phyloP scores from a whole-genome alignment of 1,284 basidiomycete genomes.

The Pseudomicrostroma phylloplanum region DNA sequence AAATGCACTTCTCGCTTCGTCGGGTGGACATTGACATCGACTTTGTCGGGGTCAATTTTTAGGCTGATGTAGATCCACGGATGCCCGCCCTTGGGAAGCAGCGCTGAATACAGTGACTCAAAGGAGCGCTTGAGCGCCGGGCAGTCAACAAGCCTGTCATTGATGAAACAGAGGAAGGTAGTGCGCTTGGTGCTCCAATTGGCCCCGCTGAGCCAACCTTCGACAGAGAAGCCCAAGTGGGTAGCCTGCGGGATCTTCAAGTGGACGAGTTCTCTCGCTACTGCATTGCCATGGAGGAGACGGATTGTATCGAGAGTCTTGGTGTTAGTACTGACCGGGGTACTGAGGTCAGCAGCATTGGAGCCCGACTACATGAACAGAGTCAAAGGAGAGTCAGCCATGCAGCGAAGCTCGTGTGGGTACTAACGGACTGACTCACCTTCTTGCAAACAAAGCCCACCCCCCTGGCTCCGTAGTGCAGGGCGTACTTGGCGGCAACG shows the following conservation, averaged over 20 bases:
- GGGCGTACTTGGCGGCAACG: slow-evolving; percentile 85
- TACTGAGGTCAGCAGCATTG: slow-evolving; percentile 64
- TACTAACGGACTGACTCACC: neutral
- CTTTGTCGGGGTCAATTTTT: slow-evolving; percentile 72
- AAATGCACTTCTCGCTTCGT: slow-evolving; percentile 97
- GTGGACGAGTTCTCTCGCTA: slow-evolving; percentile 72
- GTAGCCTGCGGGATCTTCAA: slow-evolving; percentile 36
- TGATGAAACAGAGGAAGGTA: slow-evolving; percentile 88
- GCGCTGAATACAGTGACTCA: slow-evolving; percentile 74
- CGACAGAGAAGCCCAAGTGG: slow-evolving; percentile 39
- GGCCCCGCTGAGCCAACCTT: slow-evolving; percentile 74
- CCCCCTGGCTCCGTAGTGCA: slow-evolving; percentile 52
- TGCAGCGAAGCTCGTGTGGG: neutral
- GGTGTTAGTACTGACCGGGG: slow-evolving; percentile 60
- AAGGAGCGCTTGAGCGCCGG: slow-evolving; percentile 76
- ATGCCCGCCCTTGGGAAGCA: slow-evolving; percentile 82
- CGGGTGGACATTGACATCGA: slow-evolving; percentile 97
- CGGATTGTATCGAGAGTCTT: slow-evolving; percentile 69
- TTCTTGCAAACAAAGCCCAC: slow-evolving; percentile 67
- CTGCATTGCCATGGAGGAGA: slow-evolving; percentile 70
- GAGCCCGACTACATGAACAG: slow-evolving; percentile 20
- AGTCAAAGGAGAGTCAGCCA: neutral
- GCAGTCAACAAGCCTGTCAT: slow-evolving; percentile 90
- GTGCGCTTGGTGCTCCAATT: slow-evolving; percentile 84
- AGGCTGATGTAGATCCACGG: slow-evolving; percentile 90